Evolutionary conservation across 345 rosid species (phyloP).

Genomic region (sweet orange (Citrus sinensis)): DNA sequence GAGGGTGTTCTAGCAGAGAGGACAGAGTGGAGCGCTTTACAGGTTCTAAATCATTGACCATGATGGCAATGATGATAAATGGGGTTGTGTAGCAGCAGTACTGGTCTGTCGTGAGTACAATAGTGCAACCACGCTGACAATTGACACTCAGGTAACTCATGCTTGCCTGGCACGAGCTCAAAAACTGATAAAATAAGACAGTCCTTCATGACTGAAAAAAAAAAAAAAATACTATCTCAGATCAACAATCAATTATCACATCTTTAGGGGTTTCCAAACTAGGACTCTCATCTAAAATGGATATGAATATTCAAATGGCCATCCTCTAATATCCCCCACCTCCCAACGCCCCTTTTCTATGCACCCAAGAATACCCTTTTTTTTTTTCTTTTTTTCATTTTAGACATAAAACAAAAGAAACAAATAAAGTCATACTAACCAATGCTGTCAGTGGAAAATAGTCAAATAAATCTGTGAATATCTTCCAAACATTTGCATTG

Average conservation of each 20-base stretch:
- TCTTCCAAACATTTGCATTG: slow-evolving; percentile 92
- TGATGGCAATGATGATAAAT: not conserved
- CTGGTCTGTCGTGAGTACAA: not conserved
- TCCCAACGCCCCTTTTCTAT: not conserved
- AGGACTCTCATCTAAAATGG: not conserved
- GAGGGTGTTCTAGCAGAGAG: not conserved
- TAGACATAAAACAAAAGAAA: not conserved
- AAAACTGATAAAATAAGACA: not conserved
- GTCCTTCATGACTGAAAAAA: not conserved
- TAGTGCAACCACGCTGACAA: not conserved
- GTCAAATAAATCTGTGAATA: slow-evolving; percentile 88
- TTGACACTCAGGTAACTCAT: not conserved
- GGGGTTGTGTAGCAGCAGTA: not conserved
- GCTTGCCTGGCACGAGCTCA: not conserved
- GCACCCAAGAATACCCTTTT: not conserved
- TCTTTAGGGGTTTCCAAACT: not conserved
- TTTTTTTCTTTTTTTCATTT: not conserved
- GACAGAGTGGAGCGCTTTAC: not conserved
- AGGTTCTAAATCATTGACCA: not conserved
- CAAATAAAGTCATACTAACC: slow-evolving; percentile 52
- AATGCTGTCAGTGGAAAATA: slow-evolving; percentile 94
- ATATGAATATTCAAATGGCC: not conserved
- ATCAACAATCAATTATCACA: not conserved
- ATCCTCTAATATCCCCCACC: not conserved
- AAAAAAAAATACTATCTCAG: not conserved